A percentile compares a stretch with the other conserved stretches of the same genome.
phyloP scores from a whole-genome alignment of 2,329 filamentous ascomycete genomes.

The Fusarium cicatricum region DNA sequence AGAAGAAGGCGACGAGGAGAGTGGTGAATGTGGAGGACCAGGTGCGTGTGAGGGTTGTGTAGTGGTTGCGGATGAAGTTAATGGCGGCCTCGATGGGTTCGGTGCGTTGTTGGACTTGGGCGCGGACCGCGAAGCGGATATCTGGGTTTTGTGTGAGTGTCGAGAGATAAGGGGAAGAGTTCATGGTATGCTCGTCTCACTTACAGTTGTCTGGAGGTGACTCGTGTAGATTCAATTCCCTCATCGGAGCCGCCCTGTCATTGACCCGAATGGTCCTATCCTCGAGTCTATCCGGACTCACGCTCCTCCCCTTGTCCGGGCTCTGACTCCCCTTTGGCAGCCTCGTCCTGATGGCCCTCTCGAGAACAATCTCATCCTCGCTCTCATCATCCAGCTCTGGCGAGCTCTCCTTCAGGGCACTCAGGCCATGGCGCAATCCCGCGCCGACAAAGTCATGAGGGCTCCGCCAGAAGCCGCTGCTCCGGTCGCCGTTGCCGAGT shows the following conservation, averaged over 20 bases:
- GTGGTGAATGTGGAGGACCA: constrained; percentile 73
- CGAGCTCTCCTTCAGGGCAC: constrained; percentile 36
- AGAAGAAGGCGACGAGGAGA: constrained; percentile 67
- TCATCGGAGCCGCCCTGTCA: constrained; percentile 38
- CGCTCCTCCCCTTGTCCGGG: constrained; percentile 59
- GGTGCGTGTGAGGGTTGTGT: constrained; percentile 71
- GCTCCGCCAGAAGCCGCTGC: constrained; percentile 67
- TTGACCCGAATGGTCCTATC: constrained; percentile 51
- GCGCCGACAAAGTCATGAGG: constrained; percentile 61
- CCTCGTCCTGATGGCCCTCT: constrained; percentile 62
- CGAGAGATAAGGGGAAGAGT: not conserved
- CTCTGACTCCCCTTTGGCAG: constrained; percentile 64
- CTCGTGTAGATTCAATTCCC: constrained; percentile 33
- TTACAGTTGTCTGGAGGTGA: constrained; percentile 59
- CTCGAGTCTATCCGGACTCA: constrained; percentile 57
- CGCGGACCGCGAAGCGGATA: constrained; percentile 85
- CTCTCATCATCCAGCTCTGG: constrained; percentile 42
- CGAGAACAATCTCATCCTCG: constrained; percentile 54
- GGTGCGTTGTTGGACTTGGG: constrained; percentile 86
- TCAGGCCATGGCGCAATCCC: constrained; percentile 51
- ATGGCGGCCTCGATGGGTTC: constrained; percentile 82
- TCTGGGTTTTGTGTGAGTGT: constrained; percentile 60
- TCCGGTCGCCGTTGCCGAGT: constrained; percentile 66
- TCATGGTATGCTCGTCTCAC: constrained; percentile 34
- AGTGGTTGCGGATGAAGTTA: constrained; percentile 66